Base-by-base conservation (phyloP, 345 rosid genomes). In the Boechera stricta region DNA sequence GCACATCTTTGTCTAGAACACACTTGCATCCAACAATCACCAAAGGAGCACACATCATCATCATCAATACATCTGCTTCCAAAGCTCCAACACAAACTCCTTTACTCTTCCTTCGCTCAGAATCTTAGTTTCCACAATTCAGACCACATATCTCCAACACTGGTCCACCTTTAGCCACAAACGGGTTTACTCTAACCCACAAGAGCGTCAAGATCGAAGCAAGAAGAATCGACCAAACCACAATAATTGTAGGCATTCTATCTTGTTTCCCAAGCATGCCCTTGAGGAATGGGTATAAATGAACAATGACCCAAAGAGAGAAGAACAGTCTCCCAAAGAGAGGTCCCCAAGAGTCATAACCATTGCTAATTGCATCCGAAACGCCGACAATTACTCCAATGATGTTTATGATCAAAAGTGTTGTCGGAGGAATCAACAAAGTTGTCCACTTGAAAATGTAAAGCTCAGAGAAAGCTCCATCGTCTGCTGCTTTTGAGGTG, bases 381-480 rank as follows among this genome's bases (percentile, higher is more conserved):
- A 94, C 45, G 8, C 98, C 98, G 0, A 93, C 97, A 24, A 93
- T 84, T 1, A 91, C 98, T 48, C 98, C 96, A 0, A 91, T 76
- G 11, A 94, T 81, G 82, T 94, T 94, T 41, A 91, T 90, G 74
- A 94, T 86, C 85, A 94, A 57, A 73, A 94, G 85, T 4, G 97
- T 94, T 5, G 80, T 88, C 9, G 98, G 98, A 39, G 98, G 94
- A 81, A 90, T 79, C 71, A 94, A 79, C 56, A 94, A 75, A 2
- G 97, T 80, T 57, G 98, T 91, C 98, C 98, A 94, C 78, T 94
- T 94, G 96, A 94, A 94, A 52, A 91, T 39, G 87, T 94, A 91
- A 16, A 94, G 97, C 67, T 94, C 98, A 0, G 98, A 90, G 75
- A 90, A 94, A 7, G 64, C 96, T 53, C 98, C 98, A 28, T 93